phyloP scores from a whole-genome alignment of 2,329 filamentous ascomycete genomes.

The Fusarium robinianum region DNA sequence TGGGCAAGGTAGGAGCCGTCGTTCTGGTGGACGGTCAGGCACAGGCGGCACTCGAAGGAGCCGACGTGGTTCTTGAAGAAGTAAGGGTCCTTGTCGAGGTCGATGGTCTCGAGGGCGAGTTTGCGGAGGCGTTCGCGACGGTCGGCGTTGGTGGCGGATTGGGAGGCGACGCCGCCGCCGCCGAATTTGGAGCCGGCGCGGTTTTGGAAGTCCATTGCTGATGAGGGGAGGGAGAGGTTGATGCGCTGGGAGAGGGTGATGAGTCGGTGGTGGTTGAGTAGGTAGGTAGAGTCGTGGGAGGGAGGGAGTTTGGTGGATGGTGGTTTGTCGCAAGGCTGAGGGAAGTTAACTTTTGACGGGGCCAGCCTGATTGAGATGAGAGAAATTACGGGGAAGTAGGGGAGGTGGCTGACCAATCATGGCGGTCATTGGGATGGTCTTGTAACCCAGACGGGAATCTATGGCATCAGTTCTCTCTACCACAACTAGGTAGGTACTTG shows the following conservation, averaged over 20 bases:
- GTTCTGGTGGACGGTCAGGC: conserved; percentile 97
- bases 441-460: too few relatives aligned
- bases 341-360: conserved; percentile 11
- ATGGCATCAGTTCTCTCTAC: too few relatives aligned
- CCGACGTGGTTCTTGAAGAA: conserved; percentile 99
- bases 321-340: conserved; percentile 23
- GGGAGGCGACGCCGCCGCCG: conserved; percentile 92
- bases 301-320: conserved; percentile 14
- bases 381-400: conserved; percentile 9
- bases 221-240: neutral
- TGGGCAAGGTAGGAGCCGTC: conserved; percentile 98
- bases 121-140: conserved; percentile 96
- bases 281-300: conserved; percentile 12
- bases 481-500: too few relatives aligned
- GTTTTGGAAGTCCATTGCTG: conserved; percentile 78
- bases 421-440: too few relatives aligned
- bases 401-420: conserved; percentile 25
- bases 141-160: conserved; percentile 93
- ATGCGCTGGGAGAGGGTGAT: neutral
- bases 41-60: conserved; percentile 96
- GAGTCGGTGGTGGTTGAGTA: neutral
- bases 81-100: conserved; percentile 99
- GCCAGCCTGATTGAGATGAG: conserved; percentile 15
- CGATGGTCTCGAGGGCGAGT: conserved; percentile 97
- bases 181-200: conserved; percentile 97